Evolutionary conservation across 495 filamentous ascomycete genomes (phyloP).

Genomic region (Acidiella bohemica): DNA sequence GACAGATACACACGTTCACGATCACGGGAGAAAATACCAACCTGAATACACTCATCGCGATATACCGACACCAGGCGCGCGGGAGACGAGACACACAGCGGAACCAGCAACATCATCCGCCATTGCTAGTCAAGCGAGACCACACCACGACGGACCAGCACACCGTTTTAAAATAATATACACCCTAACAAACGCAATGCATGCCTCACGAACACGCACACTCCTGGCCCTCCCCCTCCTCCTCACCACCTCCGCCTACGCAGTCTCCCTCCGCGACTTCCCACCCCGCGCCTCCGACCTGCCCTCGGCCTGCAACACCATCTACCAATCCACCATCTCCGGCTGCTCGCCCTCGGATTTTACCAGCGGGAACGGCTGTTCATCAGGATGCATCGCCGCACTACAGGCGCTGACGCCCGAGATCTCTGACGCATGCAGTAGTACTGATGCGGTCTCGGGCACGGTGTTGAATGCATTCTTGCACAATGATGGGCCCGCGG

Average conservation of each 20-base stretch:
- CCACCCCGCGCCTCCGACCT: constrained; percentile 11
- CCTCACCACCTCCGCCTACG: constrained; percentile 6
- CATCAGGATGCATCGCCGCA: constrained; percentile 21
- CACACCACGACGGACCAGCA: too few relatives aligned
- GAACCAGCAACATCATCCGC: too few relatives aligned
- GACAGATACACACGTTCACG: too few relatives aligned
- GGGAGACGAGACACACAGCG: too few relatives aligned
- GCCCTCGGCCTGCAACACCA: constrained; percentile 8
- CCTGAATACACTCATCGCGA: too few relatives aligned
- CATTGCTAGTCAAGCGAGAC: too few relatives aligned
- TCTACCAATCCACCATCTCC: constrained; percentile 20
- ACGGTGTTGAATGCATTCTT: constrained; percentile 17
- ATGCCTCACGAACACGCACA: too few relatives aligned
- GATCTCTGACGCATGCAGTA: constrained; percentile 22
- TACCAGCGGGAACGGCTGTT: constrained; percentile 20
- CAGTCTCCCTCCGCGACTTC: constrained; percentile 20
- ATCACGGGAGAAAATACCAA: too few relatives aligned
- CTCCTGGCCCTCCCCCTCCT: constrained; percentile 12
- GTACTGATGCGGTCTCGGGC: background rate
- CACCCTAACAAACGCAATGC: too few relatives aligned
- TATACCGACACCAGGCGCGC: too few relatives aligned
- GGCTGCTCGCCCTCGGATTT: constrained; percentile 28
- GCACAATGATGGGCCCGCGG: constrained; percentile 1
- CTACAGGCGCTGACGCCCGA: constrained; percentile 19
- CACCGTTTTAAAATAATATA: too few relatives aligned